Evolutionary conservation across 176 grass and related monocot genomes (phyloP).

Genomic region (Eragrostis nindensis): DNA sequence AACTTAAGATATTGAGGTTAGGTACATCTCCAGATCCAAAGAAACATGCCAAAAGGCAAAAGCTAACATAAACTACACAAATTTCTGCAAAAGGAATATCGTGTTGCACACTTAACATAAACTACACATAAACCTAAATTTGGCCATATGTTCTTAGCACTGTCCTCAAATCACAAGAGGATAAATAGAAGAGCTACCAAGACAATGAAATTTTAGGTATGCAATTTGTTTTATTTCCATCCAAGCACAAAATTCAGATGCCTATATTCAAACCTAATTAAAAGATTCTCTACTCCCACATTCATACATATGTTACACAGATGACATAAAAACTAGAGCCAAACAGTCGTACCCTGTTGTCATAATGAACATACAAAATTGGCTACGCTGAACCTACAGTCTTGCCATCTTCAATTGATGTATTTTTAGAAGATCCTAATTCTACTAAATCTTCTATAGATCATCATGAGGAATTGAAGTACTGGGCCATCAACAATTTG

Average conservation of each 20-base stretch:
- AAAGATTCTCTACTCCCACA: background rate
- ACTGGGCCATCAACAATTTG: conserved; percentile 6
- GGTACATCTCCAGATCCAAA: conserved; percentile 15
- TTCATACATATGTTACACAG: conserved; percentile 23
- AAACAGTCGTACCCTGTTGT: background rate
- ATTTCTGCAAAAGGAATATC: conserved; percentile 7
- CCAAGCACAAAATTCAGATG: background rate
- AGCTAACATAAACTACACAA: background rate
- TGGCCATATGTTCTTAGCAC: background rate
- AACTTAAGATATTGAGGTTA: conserved; percentile 36
- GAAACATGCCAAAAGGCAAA: conserved; percentile 30
- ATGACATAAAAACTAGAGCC: conserved; percentile 5
- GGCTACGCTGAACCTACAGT: conserved; percentile 20
- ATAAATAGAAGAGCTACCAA: conserved; percentile 1
- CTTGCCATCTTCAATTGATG: background rate
- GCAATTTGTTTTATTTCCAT: background rate
- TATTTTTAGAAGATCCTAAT: conserved; percentile 25
- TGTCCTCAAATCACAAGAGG: background rate
- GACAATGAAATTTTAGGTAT: background rate
- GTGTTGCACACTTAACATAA: conserved; percentile 22
- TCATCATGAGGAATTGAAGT: conserved; percentile 3
- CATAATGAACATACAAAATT: conserved; percentile 16
- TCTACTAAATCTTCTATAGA: conserved; percentile 12
- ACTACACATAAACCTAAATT: background rate
- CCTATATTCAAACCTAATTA: background rate